A percentile compares a stretch with the other conserved stretches of the same genome.
Evolutionary conservation across 495 filamentous ascomycete genomes (phyloP).

Genomic region (Penicillium maclennaniae): DNA sequence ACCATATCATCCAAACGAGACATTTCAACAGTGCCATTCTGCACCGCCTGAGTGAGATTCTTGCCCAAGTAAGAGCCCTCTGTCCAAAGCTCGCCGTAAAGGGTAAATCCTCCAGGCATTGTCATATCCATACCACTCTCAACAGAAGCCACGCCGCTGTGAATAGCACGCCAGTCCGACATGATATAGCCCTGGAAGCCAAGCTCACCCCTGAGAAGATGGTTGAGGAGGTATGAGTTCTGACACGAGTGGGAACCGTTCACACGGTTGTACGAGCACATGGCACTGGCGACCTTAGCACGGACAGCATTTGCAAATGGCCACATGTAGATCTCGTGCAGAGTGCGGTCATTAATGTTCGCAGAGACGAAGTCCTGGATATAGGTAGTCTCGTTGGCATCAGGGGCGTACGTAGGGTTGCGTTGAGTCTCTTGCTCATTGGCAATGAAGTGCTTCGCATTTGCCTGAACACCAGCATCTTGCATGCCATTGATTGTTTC

Average conservation of each 20-base stretch:
- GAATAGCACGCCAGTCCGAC: constrained; percentile 61
- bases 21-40: constrained; percentile 54
- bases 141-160: constrained; percentile 50
- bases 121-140: constrained; percentile 59
- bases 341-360: constrained; percentile 60
- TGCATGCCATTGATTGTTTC: constrained; percentile 55
- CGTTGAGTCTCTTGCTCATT: constrained; percentile 52
- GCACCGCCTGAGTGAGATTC: constrained; percentile 33
- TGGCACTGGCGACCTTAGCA: constrained; percentile 57
- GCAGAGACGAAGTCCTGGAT: constrained; percentile 57
- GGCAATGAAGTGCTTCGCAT: constrained; percentile 56
- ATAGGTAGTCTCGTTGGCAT: constrained; percentile 25
- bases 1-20: constrained; percentile 51
- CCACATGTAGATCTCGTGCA: constrained; percentile 84
- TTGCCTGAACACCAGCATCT: constrained; percentile 53
- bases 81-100: too few relatives aligned
- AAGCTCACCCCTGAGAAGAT: constrained; percentile 61
- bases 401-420: too few relatives aligned
- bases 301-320: constrained; percentile 63
- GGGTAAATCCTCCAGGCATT: constrained; percentile 41
- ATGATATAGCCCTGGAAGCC: constrained; percentile 66
- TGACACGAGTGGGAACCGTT: constrained; percentile 64
- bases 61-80: too few relatives aligned
- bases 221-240: constrained; percentile 59
- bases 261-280: constrained; percentile 68